Evolutionary conservation across 1,284 basidiomycete genomes (phyloP).

Genomic region (Dichomitus squalens): DNA sequence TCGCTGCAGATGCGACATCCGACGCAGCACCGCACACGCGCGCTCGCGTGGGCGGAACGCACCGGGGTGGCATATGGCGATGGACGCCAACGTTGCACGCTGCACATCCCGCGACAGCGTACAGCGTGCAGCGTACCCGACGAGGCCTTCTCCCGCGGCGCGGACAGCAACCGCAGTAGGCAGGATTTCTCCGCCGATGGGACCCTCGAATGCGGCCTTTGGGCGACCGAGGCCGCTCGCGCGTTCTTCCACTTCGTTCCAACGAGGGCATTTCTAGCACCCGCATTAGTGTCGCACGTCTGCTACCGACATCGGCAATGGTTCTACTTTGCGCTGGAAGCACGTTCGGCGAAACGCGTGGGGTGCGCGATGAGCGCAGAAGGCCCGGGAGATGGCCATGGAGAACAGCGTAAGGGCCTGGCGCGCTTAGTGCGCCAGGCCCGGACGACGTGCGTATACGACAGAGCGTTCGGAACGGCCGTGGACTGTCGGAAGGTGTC

Average conservation of each 20-base stretch:
- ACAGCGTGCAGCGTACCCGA: neutral
- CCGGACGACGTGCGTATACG: neutral
- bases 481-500: neutral
- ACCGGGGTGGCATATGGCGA: neutral
- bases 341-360: constrained; percentile 16
- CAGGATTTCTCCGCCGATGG: constrained; percentile 17
- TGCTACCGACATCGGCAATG: constrained; percentile 12
- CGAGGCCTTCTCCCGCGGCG: constrained; percentile 21
- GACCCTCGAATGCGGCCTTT: constrained; percentile 20
- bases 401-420: neutral
- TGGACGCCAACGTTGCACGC: neutral
- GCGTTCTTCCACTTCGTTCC: constrained; percentile 3
- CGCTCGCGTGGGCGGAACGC: neutral
- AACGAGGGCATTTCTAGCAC: constrained; percentile 13
- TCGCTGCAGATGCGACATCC: neutral
- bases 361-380: neutral
- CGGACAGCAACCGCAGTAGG: constrained; percentile 12
- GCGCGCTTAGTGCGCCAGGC: neutral
- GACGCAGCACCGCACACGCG: neutral
- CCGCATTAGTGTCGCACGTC: constrained; percentile 12
- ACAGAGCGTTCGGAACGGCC: neutral
- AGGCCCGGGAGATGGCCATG: neutral
- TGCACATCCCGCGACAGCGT: constrained; percentile 5
- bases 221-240: constrained; percentile 10
- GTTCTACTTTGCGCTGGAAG: neutral